These are phyloP conservation scores for Phaeodactylum tricornutum DNA, from an alignment of 108 stramenopile species.

Conservation along the genomic window DNA sequence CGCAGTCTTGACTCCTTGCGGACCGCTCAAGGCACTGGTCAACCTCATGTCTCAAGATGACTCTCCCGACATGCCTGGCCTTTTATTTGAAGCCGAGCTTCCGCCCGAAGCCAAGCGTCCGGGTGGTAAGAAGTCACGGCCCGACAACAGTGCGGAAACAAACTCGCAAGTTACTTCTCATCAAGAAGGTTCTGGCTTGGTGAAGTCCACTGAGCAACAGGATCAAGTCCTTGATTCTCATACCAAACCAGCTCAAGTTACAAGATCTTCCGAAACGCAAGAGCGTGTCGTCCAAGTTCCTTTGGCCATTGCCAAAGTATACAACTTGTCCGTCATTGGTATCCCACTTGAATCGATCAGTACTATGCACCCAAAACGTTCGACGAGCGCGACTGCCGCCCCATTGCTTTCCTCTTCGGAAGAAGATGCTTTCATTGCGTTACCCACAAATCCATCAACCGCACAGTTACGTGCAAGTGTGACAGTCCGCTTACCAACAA, in stretches of 20 bases:
- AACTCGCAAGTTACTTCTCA: neutral
- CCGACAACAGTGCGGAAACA: neutral
- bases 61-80: constrained; percentile 91
- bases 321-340: constrained; percentile 47
- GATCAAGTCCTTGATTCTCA: neutral
- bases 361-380: neutral
- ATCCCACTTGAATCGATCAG: constrained; percentile 14
- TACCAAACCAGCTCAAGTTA: neutral
- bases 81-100: constrained; percentile 91
- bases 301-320: constrained; percentile 59
- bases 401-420: constrained; percentile 17
- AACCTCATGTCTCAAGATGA: constrained; percentile 84
- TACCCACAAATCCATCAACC: constrained; percentile 37
- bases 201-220: neutral
- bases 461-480: constrained; percentile 48
- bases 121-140: constrained; percentile 14
- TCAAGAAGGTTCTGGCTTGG: neutral
- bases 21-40: constrained; percentile 84
- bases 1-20: constrained; percentile 95
- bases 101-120: constrained; percentile 72
- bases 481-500: constrained; percentile 39
- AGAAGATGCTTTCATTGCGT: constrained; percentile 7
- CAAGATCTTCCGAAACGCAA: neutral
- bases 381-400: neutral
- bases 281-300: constrained; percentile 30